phyloP scores from a whole-genome alignment of 140 eudicot species.

The Erigeron philadelphicus region DNA sequence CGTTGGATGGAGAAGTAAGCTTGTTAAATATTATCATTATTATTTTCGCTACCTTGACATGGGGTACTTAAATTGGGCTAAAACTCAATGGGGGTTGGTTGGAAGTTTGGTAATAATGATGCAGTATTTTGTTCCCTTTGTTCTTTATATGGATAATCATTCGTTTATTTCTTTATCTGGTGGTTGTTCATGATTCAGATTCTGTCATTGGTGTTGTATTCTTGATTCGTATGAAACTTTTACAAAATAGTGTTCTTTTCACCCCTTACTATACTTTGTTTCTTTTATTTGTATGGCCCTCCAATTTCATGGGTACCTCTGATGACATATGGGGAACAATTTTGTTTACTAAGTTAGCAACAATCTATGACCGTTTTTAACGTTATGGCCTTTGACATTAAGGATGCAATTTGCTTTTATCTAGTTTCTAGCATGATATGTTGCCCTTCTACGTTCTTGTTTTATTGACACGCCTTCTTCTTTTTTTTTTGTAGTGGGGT shows the following conservation, averaged over 20 bases:
- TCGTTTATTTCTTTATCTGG: background rate
- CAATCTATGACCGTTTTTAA: slow-evolving; percentile 2
- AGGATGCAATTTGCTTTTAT: background rate
- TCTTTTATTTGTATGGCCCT: background rate
- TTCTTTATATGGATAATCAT: background rate
- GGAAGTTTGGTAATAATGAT: background rate
- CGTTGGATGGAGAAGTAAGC: slow-evolving; percentile 99
- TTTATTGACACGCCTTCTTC: slow-evolving; percentile 18
- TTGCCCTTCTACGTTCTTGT: background rate
- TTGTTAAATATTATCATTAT: background rate
- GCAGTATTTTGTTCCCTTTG: slow-evolving; percentile 12
- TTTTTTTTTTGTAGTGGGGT: slow-evolving; percentile 60
- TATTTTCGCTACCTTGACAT: background rate
- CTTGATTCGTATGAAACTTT: background rate
- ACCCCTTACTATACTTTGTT: background rate
- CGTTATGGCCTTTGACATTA: background rate
- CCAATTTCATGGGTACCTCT: no score
- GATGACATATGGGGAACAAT: background rate
- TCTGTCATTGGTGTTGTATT: slow-evolving; percentile 3
- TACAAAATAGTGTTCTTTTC: background rate
- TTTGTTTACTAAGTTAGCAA: background rate
- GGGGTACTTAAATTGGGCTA: background rate
- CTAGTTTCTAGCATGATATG: background rate
- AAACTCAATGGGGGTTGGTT: background rate
- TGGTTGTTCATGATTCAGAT: background rate